Conservation (phyloP, 2,329 filamentous ascomycete species). For the Claviceps cyperi region DNA sequence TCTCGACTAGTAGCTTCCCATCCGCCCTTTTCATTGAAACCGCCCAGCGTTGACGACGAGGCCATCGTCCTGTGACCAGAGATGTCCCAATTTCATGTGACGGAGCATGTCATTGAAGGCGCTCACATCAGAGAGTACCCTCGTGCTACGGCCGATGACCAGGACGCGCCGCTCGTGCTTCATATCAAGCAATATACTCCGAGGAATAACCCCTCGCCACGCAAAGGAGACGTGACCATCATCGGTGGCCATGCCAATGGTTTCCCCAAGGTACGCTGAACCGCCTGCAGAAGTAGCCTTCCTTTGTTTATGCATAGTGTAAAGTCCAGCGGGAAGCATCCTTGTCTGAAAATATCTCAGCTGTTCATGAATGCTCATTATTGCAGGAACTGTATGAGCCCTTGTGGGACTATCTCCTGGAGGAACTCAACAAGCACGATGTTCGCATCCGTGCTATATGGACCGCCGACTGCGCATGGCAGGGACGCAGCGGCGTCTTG, state of each 20-base stretch:
- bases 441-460: slow-evolving; percentile 70
- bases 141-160: slow-evolving; percentile 52
- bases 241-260: slow-evolving; percentile 82
- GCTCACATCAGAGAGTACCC: slow-evolving; percentile 76
- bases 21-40: no score
- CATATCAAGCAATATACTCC: slow-evolving; percentile 84
- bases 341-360: not conserved
- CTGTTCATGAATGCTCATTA: not conserved
- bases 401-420: slow-evolving; percentile 70
- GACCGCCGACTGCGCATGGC: slow-evolving; percentile 80
- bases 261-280: slow-evolving; percentile 59
- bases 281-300: not conserved
- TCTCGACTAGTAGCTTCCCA: no score
- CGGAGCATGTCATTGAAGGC: slow-evolving; percentile 58
- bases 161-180: slow-evolving; percentile 61
- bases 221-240: slow-evolving; percentile 68
- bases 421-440: slow-evolving; percentile 38
- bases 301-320: not conserved
- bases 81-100: slow-evolving; percentile 39
- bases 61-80: not conserved
- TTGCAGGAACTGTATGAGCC: slow-evolving; percentile 78
- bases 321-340: not conserved
- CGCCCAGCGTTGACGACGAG: no score
- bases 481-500: slow-evolving; percentile 63
- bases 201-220: slow-evolving; percentile 49